Conservation (phyloP, 129 eudicot species). For the Centaurea solstitialis region DNA sequence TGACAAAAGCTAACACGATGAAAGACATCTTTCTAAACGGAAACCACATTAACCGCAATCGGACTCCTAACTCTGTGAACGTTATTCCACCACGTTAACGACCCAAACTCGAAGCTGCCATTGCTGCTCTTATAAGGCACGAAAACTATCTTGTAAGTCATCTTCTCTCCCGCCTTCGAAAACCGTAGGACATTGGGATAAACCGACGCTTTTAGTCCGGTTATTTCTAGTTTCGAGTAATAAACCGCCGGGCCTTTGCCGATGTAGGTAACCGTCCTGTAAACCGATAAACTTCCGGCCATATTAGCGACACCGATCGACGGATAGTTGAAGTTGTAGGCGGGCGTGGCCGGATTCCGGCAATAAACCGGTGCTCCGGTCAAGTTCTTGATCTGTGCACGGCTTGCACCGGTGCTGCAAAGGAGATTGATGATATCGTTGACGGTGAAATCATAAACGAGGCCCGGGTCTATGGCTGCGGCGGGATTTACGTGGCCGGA, state of each 20-base stretch:
- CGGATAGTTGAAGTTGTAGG: constrained; percentile 66
- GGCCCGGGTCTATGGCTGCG: constrained; percentile 62
- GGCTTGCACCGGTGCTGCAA: constrained; percentile 62
- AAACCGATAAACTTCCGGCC: constrained; percentile 51
- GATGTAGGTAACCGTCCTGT: constrained; percentile 55
- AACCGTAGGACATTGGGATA: constrained; percentile 49
- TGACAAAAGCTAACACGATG: not conserved
- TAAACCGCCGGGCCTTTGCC: constrained; percentile 60
- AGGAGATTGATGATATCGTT: constrained; percentile 53
- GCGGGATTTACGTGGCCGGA: constrained; percentile 70
- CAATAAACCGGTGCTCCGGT: constrained; percentile 36
- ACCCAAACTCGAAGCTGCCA: constrained; percentile 60
- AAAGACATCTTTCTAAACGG: constrained; percentile 27
- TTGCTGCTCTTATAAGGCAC: constrained; percentile 47
- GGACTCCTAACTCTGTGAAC: constrained; percentile 58
- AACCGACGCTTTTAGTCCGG: constrained; percentile 51
- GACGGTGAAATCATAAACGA: constrained; percentile 51
- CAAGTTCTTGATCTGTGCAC: constrained; percentile 59
- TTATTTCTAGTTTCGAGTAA: constrained; percentile 48
- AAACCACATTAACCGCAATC: constrained; percentile 57
- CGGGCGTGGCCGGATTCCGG: constrained; percentile 34
- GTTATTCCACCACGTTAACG: constrained; percentile 57
- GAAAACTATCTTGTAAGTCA: constrained; percentile 47
- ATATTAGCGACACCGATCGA: constrained; percentile 62
- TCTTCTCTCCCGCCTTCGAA: constrained; percentile 46